Evolutionary conservation across 2,329 filamentous ascomycete genomes (phyloP), one percentile per base, ranked within the genome.

Genomic region (Cylindrodendrum hubeiense): DNA sequence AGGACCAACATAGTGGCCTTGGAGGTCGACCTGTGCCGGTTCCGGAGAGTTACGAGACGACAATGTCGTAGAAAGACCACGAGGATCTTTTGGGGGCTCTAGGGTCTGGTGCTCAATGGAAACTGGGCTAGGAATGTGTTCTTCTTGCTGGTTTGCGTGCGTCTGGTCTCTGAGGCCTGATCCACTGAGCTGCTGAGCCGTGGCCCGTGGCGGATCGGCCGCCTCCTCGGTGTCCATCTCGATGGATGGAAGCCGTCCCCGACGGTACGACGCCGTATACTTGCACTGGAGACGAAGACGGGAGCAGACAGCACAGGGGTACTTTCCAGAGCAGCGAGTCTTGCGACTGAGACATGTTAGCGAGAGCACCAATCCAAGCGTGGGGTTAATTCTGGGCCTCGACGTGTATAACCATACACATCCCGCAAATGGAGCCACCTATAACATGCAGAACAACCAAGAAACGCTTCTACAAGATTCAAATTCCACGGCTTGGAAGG

Each of bases 301-400:
- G 1, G 70, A 67, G 43, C 72, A 75, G 4, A 71, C 63, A 7
- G 67, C 54, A 52, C 72, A 74, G 3, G 70, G 70, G 47, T 69
- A 73, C 46, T 68, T 72, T 3, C 71, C 72, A 2, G 72, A 74
- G 50, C 73, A 75, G 26, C 71, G 65, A 43, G 73, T 73, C 28
- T 75, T 75, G 17, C 71, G 71, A 13, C 72, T 74, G 22, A 9
- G 2, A 30, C 37, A 19, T 4, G 60, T 61, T 30, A 26, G 61
- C 26, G 24, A 43, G 39, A 49, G 33, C 13, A 51, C 22, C 30
- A 21, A 58, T n/a, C n/a, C n/a, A n/a, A n/a, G n/a, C n/a, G n/a
- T n/a, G n/a, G n/a, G n/a, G n/a, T n/a, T n/a, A n/a, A 43, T 22
- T 21, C 41, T 21, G 19, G 41, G 19, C 19, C 9, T 43, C 19